These are phyloP conservation scores for Catunica adiposa DNA, from an alignment of 2,329 filamentous ascomycete genomes.

Conservation along the genomic window DNA sequence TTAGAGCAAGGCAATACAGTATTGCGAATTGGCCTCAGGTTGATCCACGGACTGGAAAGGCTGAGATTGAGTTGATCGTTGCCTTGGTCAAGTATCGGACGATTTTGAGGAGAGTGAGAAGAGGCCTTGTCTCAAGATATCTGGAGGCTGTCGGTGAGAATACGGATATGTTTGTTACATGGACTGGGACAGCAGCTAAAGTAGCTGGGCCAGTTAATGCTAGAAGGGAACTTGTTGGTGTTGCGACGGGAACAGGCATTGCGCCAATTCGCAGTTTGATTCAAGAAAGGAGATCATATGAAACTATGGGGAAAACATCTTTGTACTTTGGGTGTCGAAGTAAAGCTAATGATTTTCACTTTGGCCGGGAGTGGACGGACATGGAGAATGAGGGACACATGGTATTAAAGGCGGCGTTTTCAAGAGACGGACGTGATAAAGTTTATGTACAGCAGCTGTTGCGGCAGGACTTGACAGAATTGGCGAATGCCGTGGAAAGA, in stretches of 20 bases:
- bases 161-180: conserved; percentile 9
- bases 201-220: conserved; percentile 37
- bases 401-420: conserved; percentile 30
- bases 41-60: conserved; percentile 19
- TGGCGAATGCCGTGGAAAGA: conserved; percentile 22
- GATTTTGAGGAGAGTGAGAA: conserved; percentile 64
- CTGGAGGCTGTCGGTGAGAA: conserved; percentile 46
- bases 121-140: conserved; percentile 84
- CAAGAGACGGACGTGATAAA: conserved; percentile 26
- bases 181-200: conserved; percentile 23
- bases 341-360: conserved; percentile 61
- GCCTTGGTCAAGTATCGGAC: conserved; percentile 87
- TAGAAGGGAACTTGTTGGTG: conserved; percentile 48
- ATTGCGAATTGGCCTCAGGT: conserved; percentile 45
- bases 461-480: conserved; percentile 21
- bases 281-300: conserved; percentile 46
- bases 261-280: conserved; percentile 70
- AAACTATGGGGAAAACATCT: conserved; percentile 23
- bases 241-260: conserved; percentile 74
- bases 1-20: conserved; percentile 86
- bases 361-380: conserved; percentile 53
- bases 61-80: conserved; percentile 50
- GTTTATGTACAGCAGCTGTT: conserved; percentile 29
- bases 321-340: conserved; percentile 82
- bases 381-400: conserved; percentile 17